These are phyloP conservation scores for Exophiala sideris DNA, from an alignment of 2,329 filamentous ascomycete species.

Conservation along the genomic window DNA sequence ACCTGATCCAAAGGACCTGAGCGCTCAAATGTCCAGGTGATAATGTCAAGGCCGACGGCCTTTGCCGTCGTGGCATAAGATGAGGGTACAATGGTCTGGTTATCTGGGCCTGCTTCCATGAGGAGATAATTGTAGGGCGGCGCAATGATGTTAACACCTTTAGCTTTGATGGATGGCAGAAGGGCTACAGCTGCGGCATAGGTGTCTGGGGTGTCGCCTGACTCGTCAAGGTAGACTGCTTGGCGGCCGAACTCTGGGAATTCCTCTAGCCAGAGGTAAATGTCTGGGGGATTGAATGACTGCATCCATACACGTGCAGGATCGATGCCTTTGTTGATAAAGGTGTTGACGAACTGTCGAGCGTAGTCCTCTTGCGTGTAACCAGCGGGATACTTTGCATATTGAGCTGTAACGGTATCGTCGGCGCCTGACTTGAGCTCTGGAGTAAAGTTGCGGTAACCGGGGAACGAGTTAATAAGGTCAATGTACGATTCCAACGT, in stretches of 20 bases:
- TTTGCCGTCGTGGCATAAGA: conserved; percentile 61
- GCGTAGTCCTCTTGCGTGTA: conserved; percentile 66
- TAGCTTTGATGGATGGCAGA: conserved; percentile 54
- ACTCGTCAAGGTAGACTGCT: conserved; percentile 64
- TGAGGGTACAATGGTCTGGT: conserved; percentile 56
- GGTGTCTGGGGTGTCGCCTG: conserved; percentile 52
- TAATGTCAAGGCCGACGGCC: conserved; percentile 60
- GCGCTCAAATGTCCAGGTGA: conserved; percentile 67
- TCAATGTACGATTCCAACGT: conserved; percentile 61
- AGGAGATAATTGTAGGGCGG: conserved; percentile 64
- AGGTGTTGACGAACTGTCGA: conserved; percentile 63
- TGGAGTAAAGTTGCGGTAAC: conserved; percentile 57
- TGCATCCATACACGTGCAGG: conserved; percentile 59
- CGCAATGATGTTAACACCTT: conserved; percentile 61
- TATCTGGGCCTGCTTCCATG: conserved; percentile 44
- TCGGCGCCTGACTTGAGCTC: conserved; percentile 61
- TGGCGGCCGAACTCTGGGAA: conserved; percentile 60
- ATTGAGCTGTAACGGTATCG: conserved; percentile 66
- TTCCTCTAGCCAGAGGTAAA: conserved; percentile 64
- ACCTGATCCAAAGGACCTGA: conserved; percentile 58
- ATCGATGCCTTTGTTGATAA: conserved; percentile 52
- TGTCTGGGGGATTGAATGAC: conserved; percentile 62
- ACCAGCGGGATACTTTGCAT: conserved; percentile 25
- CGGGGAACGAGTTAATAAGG: conserved; percentile 54
- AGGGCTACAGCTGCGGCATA: conserved; percentile 55